Evolutionary conservation across 1,139 yeast species (phyloP), one percentile per base, ranked within the genome.

Genomic region (Blastobotrys petasosporus): DNA sequence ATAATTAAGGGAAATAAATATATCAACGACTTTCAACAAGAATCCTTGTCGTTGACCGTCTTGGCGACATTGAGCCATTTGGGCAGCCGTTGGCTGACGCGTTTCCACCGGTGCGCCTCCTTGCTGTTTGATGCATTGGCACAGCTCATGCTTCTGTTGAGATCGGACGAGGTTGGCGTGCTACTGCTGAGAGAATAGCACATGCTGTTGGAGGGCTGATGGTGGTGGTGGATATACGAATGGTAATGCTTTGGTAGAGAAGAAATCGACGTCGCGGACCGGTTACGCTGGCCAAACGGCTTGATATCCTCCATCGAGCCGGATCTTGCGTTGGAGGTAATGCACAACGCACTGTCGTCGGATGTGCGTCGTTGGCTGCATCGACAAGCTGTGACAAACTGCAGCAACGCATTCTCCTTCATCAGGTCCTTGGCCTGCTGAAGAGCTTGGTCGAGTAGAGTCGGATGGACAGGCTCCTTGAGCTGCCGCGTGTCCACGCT

Each of bases 401-500:
- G 52, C 31, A 54, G 41, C 42, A 58, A 61, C 12, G 56, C 63
- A 39, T 61, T 61, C 35, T 63, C 68, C 49, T 58, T 56, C 59
- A 64, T 58, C 44, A 64, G 51, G 20, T 64, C 66, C 47, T 58
- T 58, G 32, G 57, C 64, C 42, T 51, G 51, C 7, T 46, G 51
- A 2, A 58, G 44, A 3, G 65, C 65, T 4, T 41, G 44, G 13
- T 52, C 52, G 4, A 64, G 54, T 25, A 46, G 47, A 4, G 45
- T 41, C 12, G 65, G 64, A 11, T 46, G 44, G 4, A 62, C 57
- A 10, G 64, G 59, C 34, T 47, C 41, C 32, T 37, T 11, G 42
- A 30, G 13, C n/a, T 23, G 10, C 5, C 16, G 3, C 2, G 42
- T 39, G 15, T 33, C 37, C 20, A 42, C 33, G 12, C 41, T 30